A percentile compares a stretch with the other conserved stretches of the same genome.
phyloP scores from a whole-genome alignment of 345 rosid species.

The Eucalyptus caleyi region DNA sequence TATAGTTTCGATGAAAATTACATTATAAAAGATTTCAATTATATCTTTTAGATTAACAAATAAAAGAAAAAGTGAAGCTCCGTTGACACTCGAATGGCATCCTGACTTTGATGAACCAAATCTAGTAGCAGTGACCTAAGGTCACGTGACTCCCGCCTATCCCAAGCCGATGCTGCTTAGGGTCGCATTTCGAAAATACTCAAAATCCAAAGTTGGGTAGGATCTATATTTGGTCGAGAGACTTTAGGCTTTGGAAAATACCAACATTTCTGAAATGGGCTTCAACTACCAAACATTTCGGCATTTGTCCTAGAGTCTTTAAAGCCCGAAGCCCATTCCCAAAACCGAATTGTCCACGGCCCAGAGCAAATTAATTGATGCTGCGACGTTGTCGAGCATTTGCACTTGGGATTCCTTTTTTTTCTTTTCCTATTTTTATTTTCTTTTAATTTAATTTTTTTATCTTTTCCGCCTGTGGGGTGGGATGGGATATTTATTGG shows the following conservation, averaged over 20 bases:
- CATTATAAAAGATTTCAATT: too few species aligned
- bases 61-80: too few species aligned
- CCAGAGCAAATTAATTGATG: neutral
- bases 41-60: too few species aligned
- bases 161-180: neutral
- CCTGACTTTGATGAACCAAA: rapidly evolving
- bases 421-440: neutral
- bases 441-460: neutral
- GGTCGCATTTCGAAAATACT: neutral
- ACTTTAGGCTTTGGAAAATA: too few species aligned
- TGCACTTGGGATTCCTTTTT: neutral
- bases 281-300: neutral
- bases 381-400: neutral
- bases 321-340: neutral
- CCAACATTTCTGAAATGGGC: neutral
- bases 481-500: neutral
- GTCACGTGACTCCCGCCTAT: neutral
- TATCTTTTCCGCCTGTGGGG: neutral
- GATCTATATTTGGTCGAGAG: neutral
- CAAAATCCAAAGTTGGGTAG: neutral
- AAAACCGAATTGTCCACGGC: neutral
- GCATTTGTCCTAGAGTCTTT: neutral
- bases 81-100: rapidly evolving
- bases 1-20: too few species aligned
- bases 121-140: neutral